Base-by-base conservation (phyloP, 1,284 basidiomycete species). In the Heterobasidion annosum region DNA sequence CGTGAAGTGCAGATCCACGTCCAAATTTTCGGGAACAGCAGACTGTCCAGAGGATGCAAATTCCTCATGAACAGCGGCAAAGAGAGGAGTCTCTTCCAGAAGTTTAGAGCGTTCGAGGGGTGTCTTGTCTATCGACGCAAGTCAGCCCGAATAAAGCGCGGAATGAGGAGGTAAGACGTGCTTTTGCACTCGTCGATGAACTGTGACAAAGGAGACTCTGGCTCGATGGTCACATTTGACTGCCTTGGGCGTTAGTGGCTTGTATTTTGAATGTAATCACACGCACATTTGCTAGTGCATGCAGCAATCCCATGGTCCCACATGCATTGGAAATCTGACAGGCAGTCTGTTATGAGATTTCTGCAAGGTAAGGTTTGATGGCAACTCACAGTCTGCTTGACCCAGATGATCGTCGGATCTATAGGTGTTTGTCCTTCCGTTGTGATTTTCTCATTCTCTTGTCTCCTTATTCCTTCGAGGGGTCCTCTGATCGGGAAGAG, bases 251-350 rank as follows among this genome's bases (percentile, higher is more conserved):
- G 1, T 46, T 46, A 47, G 19, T n/a, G 2, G 7, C 16, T 10
- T 13, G 43, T 33, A 50, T 34, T 15, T 10, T 45, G 35, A 18
- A 46, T 9, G 32, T 9, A 19, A 15, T 18, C 3, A n/a, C 25
- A 66, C 81, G 59, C 58, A 87, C 85, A 62, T 93, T 93, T 16
- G 78, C 78, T 48, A 93, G 65, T 3, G 89, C 82, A 65, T 96
- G 93, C 12, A 96, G 73, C 8, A 96, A 73, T 0, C 85, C 93
- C 62, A 95, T 93, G 0, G 92, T 93, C 1, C 93, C 93, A 63
- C 93, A 95, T 0, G 93, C 92, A 64, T 94, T 94, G 1, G 76
- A 69, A 57, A 94, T 93, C 90, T 92, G 54, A 32, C 15, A 42
- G 32, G 32, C 15, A 25, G 25, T 25, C 25, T 25, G 3, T 25